Evolutionary conservation across 805 yeast genomes (phyloP).

Genomic region (Metschnikowia picachoensis): DNA sequence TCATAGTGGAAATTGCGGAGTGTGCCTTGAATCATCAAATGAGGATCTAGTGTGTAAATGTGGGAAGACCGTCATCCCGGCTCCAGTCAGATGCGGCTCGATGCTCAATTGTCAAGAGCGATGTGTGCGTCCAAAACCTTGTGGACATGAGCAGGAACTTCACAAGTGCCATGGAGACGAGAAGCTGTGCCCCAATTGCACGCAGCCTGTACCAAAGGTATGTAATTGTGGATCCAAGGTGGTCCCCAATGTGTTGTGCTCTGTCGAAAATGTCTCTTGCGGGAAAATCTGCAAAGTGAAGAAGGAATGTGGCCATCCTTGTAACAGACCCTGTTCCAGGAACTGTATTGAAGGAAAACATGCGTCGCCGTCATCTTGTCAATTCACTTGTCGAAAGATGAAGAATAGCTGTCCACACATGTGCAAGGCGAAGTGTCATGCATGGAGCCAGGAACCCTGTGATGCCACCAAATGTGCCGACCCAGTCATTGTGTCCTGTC

Average conservation of each 20-base stretch:
- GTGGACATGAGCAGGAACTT: slow-evolving; percentile 69
- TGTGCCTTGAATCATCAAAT: slow-evolving; percentile 75
- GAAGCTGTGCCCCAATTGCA: slow-evolving; percentile 72
- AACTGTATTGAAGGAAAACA: slow-evolving; percentile 62
- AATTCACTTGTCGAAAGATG: slow-evolving; percentile 51
- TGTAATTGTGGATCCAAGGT: slow-evolving; percentile 61
- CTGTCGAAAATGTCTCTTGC: slow-evolving; percentile 66
- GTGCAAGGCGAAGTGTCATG: slow-evolving; percentile 65
- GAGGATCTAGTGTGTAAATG: slow-evolving; percentile 79
- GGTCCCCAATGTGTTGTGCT: slow-evolving; percentile 65
- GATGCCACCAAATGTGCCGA: slow-evolving; percentile 52
- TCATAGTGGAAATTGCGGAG: slow-evolving; percentile 76
- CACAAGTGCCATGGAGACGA: slow-evolving; percentile 75
- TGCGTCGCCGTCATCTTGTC: slow-evolving; percentile 46
- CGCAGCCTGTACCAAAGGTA: slow-evolving; percentile 47
- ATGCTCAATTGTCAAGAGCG: slow-evolving; percentile 58
- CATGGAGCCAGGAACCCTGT: slow-evolving; percentile 41
- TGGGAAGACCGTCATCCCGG: slow-evolving; percentile 71
- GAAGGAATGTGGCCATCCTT: slow-evolving; percentile 40
- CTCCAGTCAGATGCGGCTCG: slow-evolving; percentile 86
- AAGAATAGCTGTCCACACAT: slow-evolving; percentile 62
- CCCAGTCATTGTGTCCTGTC: slow-evolving; percentile 49
- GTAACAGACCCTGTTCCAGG: slow-evolving; percentile 56
- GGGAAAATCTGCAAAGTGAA: slow-evolving; percentile 31
- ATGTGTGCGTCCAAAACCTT: slow-evolving; percentile 52